phyloP scores from a whole-genome alignment of 495 filamentous ascomycete species.

The Tuber umbilicatum region DNA sequence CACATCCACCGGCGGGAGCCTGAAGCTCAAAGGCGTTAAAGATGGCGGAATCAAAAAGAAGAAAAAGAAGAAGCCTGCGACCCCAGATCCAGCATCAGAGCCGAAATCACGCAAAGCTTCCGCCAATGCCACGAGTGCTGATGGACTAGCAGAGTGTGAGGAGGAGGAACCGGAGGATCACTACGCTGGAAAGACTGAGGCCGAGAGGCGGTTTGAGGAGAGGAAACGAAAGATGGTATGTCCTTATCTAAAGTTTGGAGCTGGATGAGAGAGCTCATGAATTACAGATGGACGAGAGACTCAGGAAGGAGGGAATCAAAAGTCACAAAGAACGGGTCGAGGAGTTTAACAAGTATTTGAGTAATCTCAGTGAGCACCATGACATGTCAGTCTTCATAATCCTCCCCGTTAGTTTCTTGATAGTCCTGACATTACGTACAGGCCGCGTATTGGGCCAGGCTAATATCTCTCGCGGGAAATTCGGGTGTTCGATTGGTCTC shows the following conservation, averaged over 20 bases:
- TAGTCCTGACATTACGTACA: slow-evolving; percentile 26
- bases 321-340: slow-evolving; percentile 96
- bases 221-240: slow-evolving; percentile 68
- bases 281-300: slow-evolving; percentile 58
- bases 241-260: slow-evolving; percentile 20
- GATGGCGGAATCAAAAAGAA: slow-evolving; percentile 38
- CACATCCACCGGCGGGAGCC: slow-evolving; percentile 35
- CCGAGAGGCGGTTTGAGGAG: slow-evolving; percentile 76
- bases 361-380: slow-evolving; percentile 88
- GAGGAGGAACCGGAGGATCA: slow-evolving; percentile 26
- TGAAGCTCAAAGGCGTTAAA: slow-evolving; percentile 37
- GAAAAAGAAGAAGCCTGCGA: slow-evolving; percentile 30
- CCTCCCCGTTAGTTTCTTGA: not conserved
- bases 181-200: slow-evolving; percentile 65
- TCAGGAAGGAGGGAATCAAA: slow-evolving; percentile 72
- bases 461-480: slow-evolving; percentile 27
- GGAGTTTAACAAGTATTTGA: slow-evolving; percentile 88
- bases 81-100: not conserved
- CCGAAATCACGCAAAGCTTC: slow-evolving; percentile 8
- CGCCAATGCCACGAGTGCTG: not conserved
- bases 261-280: slow-evolving; percentile 11
- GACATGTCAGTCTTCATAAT: slow-evolving; percentile 58
- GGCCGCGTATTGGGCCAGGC: slow-evolving; percentile 42
- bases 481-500: slow-evolving; percentile 10
- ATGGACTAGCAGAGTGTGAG: slow-evolving; percentile 5